phyloP scores from a whole-genome alignment of 495 filamentous ascomycete genomes.

The Penicilliopsis zonata region DNA sequence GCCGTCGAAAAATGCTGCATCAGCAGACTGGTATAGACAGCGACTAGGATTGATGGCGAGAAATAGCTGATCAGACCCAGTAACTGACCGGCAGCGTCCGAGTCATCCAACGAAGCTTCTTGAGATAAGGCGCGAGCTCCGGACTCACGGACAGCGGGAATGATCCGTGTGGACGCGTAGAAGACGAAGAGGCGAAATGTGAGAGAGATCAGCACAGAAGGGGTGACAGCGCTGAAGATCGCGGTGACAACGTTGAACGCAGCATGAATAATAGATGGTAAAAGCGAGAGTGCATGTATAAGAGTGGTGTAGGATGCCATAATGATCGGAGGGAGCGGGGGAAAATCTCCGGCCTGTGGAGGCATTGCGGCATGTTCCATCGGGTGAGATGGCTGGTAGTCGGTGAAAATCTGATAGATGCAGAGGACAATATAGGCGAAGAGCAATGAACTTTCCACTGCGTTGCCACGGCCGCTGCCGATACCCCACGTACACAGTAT shows the following conservation, averaged over 20 bases:
- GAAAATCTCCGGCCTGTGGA: slow-evolving; percentile 63
- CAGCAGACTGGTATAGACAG: slow-evolving; percentile 91
- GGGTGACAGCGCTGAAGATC: slow-evolving; percentile 85
- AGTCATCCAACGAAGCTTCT: slow-evolving; percentile 73
- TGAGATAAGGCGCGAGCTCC: slow-evolving; percentile 72
- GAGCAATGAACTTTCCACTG: slow-evolving; percentile 87
- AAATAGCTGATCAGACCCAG: slow-evolving; percentile 82
- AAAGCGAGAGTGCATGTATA: slow-evolving; percentile 65
- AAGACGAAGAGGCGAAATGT: slow-evolving; percentile 87
- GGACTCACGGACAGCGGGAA: slow-evolving; percentile 79
- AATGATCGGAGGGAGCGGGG: slow-evolving; percentile 87
- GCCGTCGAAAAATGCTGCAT: slow-evolving; percentile 86
- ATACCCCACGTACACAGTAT: slow-evolving; percentile 93
- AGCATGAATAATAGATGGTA: slow-evolving; percentile 75
- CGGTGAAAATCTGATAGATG: slow-evolving; percentile 98
- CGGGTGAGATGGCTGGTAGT: slow-evolving; percentile 71
- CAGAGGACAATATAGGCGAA: slow-evolving; percentile 96
- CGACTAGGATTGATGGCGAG: slow-evolving; percentile 80
- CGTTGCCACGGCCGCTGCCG: slow-evolving; percentile 85
- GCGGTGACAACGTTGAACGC: slow-evolving; percentile 78
- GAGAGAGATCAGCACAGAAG: slow-evolving; percentile 86
- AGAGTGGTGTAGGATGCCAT: slow-evolving; percentile 98
- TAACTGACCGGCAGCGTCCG: slow-evolving; percentile 66
- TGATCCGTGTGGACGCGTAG: slow-evolving; percentile 91
- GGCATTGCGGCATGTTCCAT: slow-evolving; percentile 42